These are phyloP conservation scores for Saccharomycopsis lassenensis DNA, from an alignment of 805 yeast genomes.

Conservation along the genomic window DNA sequence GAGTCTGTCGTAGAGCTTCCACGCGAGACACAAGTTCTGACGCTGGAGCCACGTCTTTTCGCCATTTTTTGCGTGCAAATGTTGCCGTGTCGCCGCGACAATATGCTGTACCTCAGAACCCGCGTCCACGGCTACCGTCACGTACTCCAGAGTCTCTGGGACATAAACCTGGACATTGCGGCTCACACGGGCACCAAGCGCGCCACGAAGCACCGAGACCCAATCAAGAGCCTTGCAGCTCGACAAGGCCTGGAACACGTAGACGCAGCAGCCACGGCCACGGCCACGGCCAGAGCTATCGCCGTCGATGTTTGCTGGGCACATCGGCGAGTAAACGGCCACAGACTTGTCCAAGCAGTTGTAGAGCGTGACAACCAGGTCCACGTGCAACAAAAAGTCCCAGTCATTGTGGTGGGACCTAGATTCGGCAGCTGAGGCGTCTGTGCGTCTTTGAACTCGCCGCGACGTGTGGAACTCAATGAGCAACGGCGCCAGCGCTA, in stretches of 20 bases:
- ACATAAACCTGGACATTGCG: no score
- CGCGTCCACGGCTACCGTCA: slow-evolving; percentile 8
- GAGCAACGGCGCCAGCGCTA: slow-evolving; percentile 38
- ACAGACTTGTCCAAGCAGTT: slow-evolving; percentile 64
- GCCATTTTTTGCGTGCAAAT: slow-evolving; percentile 6
- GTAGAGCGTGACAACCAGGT: slow-evolving; percentile 39
- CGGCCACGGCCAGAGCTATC: no score
- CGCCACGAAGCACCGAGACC: no score
- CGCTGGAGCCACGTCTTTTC: slow-evolving; percentile 14
- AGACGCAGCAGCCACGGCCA: no score
- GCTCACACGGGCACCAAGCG: no score
- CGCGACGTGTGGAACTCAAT: slow-evolving; percentile 43
- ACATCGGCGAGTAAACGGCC: slow-evolving; percentile 38
- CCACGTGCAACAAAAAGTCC: slow-evolving; percentile 24
- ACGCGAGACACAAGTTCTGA: slow-evolving; percentile 39
- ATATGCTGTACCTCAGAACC: slow-evolving; percentile 8
- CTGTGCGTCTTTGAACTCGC: slow-evolving; percentile 11
- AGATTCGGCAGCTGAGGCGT: no score
- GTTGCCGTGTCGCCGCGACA: slow-evolving; percentile 11
- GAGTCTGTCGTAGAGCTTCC: slow-evolving; percentile 61
- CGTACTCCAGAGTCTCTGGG: slow-evolving; percentile 16
- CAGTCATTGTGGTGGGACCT: slow-evolving; percentile 20
- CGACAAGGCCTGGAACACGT: no score
- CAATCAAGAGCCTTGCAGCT: no score
- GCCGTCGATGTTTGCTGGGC: no score